Evolutionary conservation across 176 grass and related monocot genomes (phyloP).

Genomic region (Avena sativa): DNA sequence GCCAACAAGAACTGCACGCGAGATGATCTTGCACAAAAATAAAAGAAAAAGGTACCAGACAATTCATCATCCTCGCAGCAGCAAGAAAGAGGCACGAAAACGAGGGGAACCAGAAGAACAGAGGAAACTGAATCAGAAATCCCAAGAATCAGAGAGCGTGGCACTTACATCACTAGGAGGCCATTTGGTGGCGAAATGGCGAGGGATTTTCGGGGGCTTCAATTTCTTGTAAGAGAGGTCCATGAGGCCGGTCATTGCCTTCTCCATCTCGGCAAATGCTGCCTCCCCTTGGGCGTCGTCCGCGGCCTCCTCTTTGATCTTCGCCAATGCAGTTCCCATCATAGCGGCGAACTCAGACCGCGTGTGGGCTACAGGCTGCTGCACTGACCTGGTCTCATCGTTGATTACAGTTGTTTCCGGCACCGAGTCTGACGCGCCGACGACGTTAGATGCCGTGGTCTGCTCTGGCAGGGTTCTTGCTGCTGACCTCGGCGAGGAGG

Average conservation of each 20-base stretch:
- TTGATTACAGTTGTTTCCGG: neutral
- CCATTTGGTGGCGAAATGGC: conserved; percentile 39
- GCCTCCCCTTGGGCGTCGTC: conserved; percentile 22
- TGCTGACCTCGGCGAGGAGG: neutral
- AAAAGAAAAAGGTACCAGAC: neutral
- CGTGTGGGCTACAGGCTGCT: neutral
- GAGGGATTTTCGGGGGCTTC: conserved; percentile 36
- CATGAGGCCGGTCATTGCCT: conserved; percentile 50
- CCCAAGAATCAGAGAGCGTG: conserved; percentile 32
- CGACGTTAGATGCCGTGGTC: neutral
- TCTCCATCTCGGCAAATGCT: conserved; percentile 39
- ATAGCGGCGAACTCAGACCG: neutral
- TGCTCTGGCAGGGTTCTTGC: conserved; percentile 10
- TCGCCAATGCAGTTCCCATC: conserved; percentile 2
- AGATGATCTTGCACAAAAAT: conserved; percentile 8
- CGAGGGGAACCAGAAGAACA: conserved; percentile 1
- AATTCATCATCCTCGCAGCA: conserved; percentile 12
- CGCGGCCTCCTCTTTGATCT: neutral
- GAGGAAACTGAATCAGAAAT: conserved; percentile 32
- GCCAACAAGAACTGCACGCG: conserved; percentile 4
- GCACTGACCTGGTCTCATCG: neutral
- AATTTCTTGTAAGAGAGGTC: conserved; percentile 30
- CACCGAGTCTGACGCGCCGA: conserved; percentile 1
- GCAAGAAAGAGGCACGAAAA: conserved; percentile 11
- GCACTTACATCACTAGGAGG: conserved; percentile 38